phyloP scores from a whole-genome alignment of 495 filamentous ascomycete genomes.

The Trichoderma parareesei region DNA sequence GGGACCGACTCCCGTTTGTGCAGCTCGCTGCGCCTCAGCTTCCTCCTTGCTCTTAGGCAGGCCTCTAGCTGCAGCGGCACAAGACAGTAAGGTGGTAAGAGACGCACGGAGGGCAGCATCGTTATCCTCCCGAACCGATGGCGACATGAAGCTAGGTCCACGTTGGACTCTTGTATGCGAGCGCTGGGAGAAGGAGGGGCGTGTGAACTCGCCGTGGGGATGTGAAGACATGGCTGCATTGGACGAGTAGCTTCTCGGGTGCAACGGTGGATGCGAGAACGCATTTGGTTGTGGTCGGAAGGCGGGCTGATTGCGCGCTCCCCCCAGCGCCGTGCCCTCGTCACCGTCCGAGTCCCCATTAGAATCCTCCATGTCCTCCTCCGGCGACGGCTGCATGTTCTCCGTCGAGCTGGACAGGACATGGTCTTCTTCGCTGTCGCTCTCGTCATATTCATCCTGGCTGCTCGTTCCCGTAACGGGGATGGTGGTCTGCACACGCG shows the following conservation, averaged over 20 bases:
- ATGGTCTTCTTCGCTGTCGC: slow-evolving; percentile 53
- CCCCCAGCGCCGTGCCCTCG: slow-evolving; percentile 69
- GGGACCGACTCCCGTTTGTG: slow-evolving; percentile 28
- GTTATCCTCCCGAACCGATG: slow-evolving; percentile 75
- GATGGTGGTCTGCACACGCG: slow-evolving; percentile 8
- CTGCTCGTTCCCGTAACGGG: slow-evolving; percentile 49
- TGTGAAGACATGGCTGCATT: slow-evolving; percentile 36
- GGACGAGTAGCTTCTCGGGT: slow-evolving; percentile 40
- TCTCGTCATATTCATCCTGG: slow-evolving; percentile 73
- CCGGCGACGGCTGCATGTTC: slow-evolving; percentile 41
- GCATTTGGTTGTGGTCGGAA: slow-evolving; percentile 87
- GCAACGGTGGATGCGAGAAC: slow-evolving; percentile 72
- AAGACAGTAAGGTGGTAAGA: slow-evolving; percentile 88
- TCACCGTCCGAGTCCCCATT: slow-evolving; percentile 57
- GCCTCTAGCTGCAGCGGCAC: slow-evolving; percentile 78
- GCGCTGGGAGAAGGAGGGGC: slow-evolving; percentile 33
- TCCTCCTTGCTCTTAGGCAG: slow-evolving; percentile 54
- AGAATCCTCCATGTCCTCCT: slow-evolving; percentile 22
- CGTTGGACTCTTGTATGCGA: slow-evolving; percentile 39
- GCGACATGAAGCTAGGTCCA: slow-evolving; percentile 55
- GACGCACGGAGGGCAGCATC: slow-evolving; percentile 89
- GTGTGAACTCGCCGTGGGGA: slow-evolving; percentile 23
- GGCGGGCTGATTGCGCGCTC: slow-evolving; percentile 40
- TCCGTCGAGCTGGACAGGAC: slow-evolving; percentile 82
- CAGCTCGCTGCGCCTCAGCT: slow-evolving; percentile 19